Conservation (phyloP, 164 flowering plant species). For the Sextonia rubra region DNA sequence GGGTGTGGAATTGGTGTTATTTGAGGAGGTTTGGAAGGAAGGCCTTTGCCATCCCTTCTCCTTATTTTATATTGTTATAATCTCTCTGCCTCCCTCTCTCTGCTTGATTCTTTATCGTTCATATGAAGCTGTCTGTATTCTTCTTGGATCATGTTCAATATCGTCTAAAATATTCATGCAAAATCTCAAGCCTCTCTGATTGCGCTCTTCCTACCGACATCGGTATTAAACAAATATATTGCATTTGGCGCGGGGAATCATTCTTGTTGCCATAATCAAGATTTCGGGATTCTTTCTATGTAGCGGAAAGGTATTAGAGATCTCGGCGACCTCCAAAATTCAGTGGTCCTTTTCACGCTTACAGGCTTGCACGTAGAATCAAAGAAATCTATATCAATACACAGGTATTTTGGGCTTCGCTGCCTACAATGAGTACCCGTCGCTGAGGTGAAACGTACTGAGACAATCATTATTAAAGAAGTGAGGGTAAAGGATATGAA, state of each 20-base stretch:
- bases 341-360: background rate
- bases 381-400: too few relatives aligned
- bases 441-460: background rate
- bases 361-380: too few relatives aligned
- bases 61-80: background rate
- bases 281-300: background rate
- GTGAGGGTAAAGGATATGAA: too few relatives aligned
- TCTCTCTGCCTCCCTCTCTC: background rate
- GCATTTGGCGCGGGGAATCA: background rate
- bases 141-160: background rate
- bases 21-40: slow-evolving; percentile 4
- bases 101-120: slow-evolving; percentile 18
- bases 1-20: background rate
- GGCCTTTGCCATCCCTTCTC: slow-evolving; percentile 10
- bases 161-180: slow-evolving; percentile 4
- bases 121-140: slow-evolving; percentile 13
- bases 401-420: too few relatives aligned
- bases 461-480: too few relatives aligned
- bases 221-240: background rate
- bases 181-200: slow-evolving; percentile 11
- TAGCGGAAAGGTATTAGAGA: background rate
- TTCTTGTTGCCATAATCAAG: background rate
- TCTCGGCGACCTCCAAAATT: background rate
- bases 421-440: too few relatives aligned
- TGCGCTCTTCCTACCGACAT: background rate